Base-by-base conservation (phyloP, 352 stramenopile genomes). In the Phytophthora sojae region DNA sequence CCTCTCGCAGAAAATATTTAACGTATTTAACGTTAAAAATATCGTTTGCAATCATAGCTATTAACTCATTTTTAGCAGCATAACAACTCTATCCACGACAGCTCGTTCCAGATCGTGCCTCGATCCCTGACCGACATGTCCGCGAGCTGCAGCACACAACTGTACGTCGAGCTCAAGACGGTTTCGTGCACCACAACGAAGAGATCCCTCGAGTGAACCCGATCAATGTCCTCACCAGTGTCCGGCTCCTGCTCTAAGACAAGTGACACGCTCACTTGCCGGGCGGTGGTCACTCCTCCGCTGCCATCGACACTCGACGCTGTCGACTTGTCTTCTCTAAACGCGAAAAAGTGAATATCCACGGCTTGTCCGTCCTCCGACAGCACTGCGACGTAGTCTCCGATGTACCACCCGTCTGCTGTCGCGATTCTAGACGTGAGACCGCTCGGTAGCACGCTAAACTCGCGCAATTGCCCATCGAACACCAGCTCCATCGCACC, bases 401-500 rank as follows among this genome's bases (percentile, higher is more conserved):
- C 54, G 7, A 60, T 21, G 14, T 8, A 17, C 54, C 54, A 60
- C 4, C 54, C 54, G 19, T 37, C 54, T 15, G 53, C 53, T n/a
- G 19, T 32, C 7, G 35, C 2, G 11, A 60, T 50, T 15, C 30
- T 47, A 6, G 54, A 50, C 12, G 54, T 51, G 7, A 47, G 17
- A 21, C 54, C 54, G 9, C 54, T 49, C n/a, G 54, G 54, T 19
- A 45, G 30, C n/a, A 35, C 54, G 14, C 19, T 50, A 11, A 67
- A 56, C 5, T n/a, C 26, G 3, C 37, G 35, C 19, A 50, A 32
- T 14, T 50, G 50, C n/a, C 50, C 44, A 21, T 51, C 52, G 4
- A 45, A 29, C 23, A 42, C 47, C 15, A 79, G 12, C 23, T 64
- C 14, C 66, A 73, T 69, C 2, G 17, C n/a, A 4, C 17, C 17